Evolutionary conservation across 83 land plant species (phyloP).

Genomic region (Isoetes engelmannii): DNA sequence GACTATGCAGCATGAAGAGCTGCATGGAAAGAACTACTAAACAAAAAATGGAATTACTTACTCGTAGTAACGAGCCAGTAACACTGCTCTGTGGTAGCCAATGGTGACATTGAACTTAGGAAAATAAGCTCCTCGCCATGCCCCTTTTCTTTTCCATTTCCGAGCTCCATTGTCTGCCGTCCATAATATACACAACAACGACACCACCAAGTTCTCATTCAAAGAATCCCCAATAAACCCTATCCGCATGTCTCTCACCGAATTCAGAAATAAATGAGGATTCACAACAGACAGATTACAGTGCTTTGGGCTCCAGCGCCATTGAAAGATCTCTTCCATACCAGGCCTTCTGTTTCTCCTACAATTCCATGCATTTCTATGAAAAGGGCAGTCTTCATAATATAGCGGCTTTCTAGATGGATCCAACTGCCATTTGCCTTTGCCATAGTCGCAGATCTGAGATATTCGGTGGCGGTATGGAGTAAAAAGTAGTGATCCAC

Average conservation of each 20-base stretch:
- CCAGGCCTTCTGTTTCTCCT: slow-evolving; percentile 50
- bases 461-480: too few species aligned
- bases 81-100: slow-evolving; percentile 86
- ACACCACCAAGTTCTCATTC: slow-evolving; percentile 83
- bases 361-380: slow-evolving; percentile 89
- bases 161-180: slow-evolving; percentile 51
- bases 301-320: slow-evolving; percentile 63
- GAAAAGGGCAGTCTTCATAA: slow-evolving; percentile 67
- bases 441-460: slow-evolving; percentile 36
- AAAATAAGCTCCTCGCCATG: slow-evolving; percentile 88
- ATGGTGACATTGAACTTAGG: slow-evolving; percentile 84
- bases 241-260: slow-evolving; percentile 53
- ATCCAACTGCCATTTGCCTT: slow-evolving; percentile 55
- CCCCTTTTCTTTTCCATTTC: slow-evolving; percentile 90
- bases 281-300: slow-evolving; percentile 44
- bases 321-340: slow-evolving; percentile 54
- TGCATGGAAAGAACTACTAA: neutral
- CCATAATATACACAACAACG: slow-evolving; percentile 60
- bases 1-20: too few species aligned
- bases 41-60: slow-evolving; percentile 25
- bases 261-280: slow-evolving; percentile 44
- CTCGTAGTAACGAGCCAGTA: slow-evolving; percentile 67
- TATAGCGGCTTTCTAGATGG: slow-evolving; percentile 41
- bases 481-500: too few species aligned
- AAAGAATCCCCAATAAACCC: slow-evolving; percentile 93